phyloP scores from a whole-genome alignment of 2,329 filamentous ascomycete genomes.

The Immersiporthe knoxdaviesiana region DNA sequence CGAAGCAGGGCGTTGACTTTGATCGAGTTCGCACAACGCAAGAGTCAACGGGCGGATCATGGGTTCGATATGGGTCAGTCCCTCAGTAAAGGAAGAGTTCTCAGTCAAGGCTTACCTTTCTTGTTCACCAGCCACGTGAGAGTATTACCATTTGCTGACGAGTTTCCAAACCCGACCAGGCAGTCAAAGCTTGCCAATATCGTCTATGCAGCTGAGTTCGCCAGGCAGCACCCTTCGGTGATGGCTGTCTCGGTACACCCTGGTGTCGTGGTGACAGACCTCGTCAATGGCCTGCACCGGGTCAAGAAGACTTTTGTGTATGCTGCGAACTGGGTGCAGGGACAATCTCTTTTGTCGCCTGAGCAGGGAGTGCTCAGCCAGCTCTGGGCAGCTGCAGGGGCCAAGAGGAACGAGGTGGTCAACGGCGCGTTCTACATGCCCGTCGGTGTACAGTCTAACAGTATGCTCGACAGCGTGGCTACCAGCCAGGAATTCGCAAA shows the following conservation, averaged over 20 bases:
- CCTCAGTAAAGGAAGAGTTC: no score
- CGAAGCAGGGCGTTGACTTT: slow-evolving; percentile 33
- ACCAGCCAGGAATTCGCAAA: slow-evolving; percentile 37
- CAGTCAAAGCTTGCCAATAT: slow-evolving; percentile 38
- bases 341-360: slow-evolving; percentile 31
- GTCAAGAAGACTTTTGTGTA: slow-evolving; percentile 32
- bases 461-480: slow-evolving; percentile 34
- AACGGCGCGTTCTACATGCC: slow-evolving; percentile 44
- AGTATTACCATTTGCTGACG: not conserved
- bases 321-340: slow-evolving; percentile 24
- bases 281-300: slow-evolving; percentile 31
- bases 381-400: slow-evolving; percentile 44
- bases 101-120: no score
- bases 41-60: slow-evolving; percentile 30
- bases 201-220: slow-evolving; percentile 36
- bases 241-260: slow-evolving; percentile 35
- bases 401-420: slow-evolving; percentile 34
- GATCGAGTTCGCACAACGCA: slow-evolving; percentile 34
- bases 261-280: slow-evolving; percentile 36
- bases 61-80: slow-evolving; percentile 36
- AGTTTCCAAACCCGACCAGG: slow-evolving; percentile 42
- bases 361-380: slow-evolving; percentile 45
- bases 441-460: slow-evolving; percentile 37
- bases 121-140: not conserved
- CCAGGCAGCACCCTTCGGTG: slow-evolving; percentile 35